Evolutionary conservation across 148 eudicot species (phyloP).

Genomic region (Heliosperma pusillum): DNA sequence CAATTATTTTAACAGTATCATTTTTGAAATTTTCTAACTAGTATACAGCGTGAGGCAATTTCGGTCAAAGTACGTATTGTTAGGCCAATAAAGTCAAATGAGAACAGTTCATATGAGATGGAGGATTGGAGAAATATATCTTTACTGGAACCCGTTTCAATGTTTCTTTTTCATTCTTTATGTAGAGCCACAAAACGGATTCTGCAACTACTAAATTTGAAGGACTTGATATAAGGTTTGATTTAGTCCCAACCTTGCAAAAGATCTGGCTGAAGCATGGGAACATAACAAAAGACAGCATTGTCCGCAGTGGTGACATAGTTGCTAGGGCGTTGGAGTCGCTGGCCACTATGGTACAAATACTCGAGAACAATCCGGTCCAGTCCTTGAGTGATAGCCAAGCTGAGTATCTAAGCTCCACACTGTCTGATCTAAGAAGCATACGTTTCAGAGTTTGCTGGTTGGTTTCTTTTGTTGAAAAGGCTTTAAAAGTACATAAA

Average conservation of each 20-base stretch:
- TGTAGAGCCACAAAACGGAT: constrained; percentile 2
- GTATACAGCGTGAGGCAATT: too few relatives aligned
- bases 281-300: not conserved
- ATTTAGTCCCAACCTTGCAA: constrained; percentile 19
- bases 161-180: not conserved
- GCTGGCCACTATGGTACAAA: not conserved
- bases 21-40: too few relatives aligned
- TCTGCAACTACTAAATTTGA: constrained; percentile 5
- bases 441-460: constrained; percentile 11
- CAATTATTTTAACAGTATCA: too few relatives aligned
- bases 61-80: too few relatives aligned
- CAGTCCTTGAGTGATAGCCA: constrained; percentile 10
- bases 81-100: too few relatives aligned
- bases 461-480: constrained; percentile 15
- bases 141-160: not conserved
- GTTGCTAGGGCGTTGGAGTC: constrained; percentile 19
- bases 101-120: too few relatives aligned
- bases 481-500: constrained; percentile 13
- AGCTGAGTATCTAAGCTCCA: constrained; percentile 8
- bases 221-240: constrained; percentile 4
- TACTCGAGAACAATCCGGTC: constrained; percentile 7
- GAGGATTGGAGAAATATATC: too few relatives aligned
- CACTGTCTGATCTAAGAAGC: constrained; percentile 7
- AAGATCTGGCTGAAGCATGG: constrained; percentile 23
- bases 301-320: not conserved